Evolutionary conservation across 345 rosid genomes (phyloP), one percentile per base, ranked within the genome.

Genomic region (Reutealis trisperma): DNA sequence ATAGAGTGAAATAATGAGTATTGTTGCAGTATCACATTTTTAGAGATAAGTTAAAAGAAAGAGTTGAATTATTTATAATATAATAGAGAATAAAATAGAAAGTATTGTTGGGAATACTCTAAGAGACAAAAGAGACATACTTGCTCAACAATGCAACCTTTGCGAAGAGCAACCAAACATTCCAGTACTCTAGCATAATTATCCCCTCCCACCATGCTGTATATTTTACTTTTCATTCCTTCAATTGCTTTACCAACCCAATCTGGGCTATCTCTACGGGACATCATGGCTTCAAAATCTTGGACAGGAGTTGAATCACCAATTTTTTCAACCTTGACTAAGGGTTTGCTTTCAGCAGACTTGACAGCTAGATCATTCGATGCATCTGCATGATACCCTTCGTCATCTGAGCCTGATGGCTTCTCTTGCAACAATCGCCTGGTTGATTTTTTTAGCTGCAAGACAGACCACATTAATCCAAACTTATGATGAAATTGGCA

Each of bases 201-300:
- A 69, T 87, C 87, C 52, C 87, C 86, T 59, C 79, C 73, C 25
- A 96, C 62, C 19, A 93, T 84, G 83, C 76, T 76, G 65, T 72
- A 24, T 74, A 94, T 90, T 79, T 78, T 86, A 37, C 79, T 81
- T 81, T 88, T 85, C 95, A 96, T 88, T 7, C 82, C 89, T 55
- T 51, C 78, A 32, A 94, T 89, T 74, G 97, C 99, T 86, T 84
- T 91, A 15, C 42, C 72, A 52, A 87, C 74, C 90, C 91, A 93
- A 25, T 90, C 86, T 10, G 90, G 87, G 71, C 68, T 80, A 80
- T 96, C 99, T 85, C 97, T 92, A 13, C 90, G 89, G 2, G 93
- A 88, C 77, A 96, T 84, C 89, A 96, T 90, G 24, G 83, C 90
- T 86, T 92, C 94, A 77, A 96, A 93, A 85, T 96, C 98, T 80